Conservation (phyloP, 169 alveolate species). For the Cyclospora cayetanensis region DNA sequence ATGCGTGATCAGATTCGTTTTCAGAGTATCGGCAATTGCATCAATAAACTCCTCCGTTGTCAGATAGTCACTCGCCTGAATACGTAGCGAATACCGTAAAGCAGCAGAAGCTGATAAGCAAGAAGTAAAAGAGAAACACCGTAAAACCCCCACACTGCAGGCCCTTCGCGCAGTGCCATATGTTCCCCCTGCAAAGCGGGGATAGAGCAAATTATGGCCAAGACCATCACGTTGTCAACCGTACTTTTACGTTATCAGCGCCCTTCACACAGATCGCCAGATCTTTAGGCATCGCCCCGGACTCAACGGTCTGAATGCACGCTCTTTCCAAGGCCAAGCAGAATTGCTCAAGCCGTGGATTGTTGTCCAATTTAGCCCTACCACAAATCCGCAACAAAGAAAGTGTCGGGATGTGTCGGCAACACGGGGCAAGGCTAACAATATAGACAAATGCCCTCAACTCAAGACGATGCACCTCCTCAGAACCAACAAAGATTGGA, state of each 20-base stretch:
- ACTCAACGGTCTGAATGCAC: slow-evolving; percentile 91
- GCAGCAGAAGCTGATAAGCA: neutral
- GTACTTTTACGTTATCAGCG: slow-evolving; percentile 38
- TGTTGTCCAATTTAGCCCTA: slow-evolving; percentile 90
- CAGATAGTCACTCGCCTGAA: slow-evolving; percentile 69
- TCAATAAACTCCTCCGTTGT: slow-evolving; percentile 71
- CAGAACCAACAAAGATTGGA: too few species aligned
- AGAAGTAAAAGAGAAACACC: neutral
- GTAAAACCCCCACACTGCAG: neutral
- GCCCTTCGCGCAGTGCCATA: neutral
- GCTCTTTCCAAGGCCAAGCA: slow-evolving; percentile 89
- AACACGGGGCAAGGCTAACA: neutral
- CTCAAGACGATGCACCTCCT: neutral
- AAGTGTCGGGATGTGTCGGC: neutral
- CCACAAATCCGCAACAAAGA: slow-evolving; percentile 58
- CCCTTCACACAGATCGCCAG: slow-evolving; percentile 87
- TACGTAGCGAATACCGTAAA: neutral
- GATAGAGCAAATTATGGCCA: neutral
- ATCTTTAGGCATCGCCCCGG: slow-evolving; percentile 95
- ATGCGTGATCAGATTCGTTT: slow-evolving; percentile 67
- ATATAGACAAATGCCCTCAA: too few species aligned
- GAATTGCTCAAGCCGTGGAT: slow-evolving; percentile 85
- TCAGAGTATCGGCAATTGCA: slow-evolving; percentile 77
- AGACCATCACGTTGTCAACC: too few species aligned
- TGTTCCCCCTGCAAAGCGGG: neutral